Base-by-base conservation (phyloP, 2,329 filamentous ascomycete genomes). In the Cladosporium sp. region DNA sequence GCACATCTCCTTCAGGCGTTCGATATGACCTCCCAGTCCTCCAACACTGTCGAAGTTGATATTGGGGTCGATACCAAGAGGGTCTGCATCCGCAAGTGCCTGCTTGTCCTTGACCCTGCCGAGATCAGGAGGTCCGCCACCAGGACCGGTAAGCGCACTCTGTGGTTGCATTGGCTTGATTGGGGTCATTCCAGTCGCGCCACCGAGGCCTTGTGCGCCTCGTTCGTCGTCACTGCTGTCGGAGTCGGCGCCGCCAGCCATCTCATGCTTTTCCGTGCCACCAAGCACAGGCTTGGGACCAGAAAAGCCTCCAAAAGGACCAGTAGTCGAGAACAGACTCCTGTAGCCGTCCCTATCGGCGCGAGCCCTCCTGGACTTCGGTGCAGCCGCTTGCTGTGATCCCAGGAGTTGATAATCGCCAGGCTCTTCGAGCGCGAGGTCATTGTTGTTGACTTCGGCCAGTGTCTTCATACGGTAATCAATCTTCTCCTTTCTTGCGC, bases 1-100 rank as follows among this genome's bases (percentile, higher is more conserved):
- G 17, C 99, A 93, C 94, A 99, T 99, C 75, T 99, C 94, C 74
- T 99, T 97, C 61, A 99, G 80, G 73, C 97, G 91, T 70, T 97
- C 91, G 70, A 99, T 97, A 70, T 97, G 93, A 35, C 90, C 88
- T 70, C 96, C 87, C 44, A 99, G 77, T 39, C 94, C 94, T 68
- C 94, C 94, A 57, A 99, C 92, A 63, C 92, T 90, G 72, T 90
- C 93, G 71, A 99, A 97, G 69, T 92, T 92, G 61, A 99, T 91
- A 67, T 85, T 93, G 69, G 93, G 78, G 69, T 97, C 92, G 34
- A 99, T 91, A 9, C 94, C 94, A 3, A 99, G 82, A 44, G 94
- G 94, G 70, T 97, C 94, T 3, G 92, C 90, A 75, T 99, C 94
- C 20, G 93, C 93, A 48, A 97, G 81, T 3, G 90, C 87, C 71